Percentiles rank a stretch among this genome's conserved stretches.
Conservation (phyloP, 2,329 filamentous ascomycete species). For the Juglanconis oblonga region DNA sequence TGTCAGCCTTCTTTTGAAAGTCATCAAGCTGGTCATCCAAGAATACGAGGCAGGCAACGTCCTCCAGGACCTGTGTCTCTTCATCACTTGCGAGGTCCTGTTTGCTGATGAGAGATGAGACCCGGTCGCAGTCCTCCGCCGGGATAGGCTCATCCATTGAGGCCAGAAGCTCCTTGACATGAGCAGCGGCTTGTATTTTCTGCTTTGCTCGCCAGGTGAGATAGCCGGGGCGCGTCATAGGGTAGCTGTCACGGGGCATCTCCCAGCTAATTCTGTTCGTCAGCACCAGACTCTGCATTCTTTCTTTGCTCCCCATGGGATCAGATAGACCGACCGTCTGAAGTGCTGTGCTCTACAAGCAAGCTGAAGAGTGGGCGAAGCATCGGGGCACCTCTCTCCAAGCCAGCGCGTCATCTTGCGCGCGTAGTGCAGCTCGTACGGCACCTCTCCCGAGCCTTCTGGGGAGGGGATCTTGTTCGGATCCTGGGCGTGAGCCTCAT, state of each 20-base stretch:
- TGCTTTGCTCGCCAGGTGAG: conserved; percentile 74
- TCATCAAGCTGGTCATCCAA: conserved; percentile 82
- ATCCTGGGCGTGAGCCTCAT: conserved; percentile 68
- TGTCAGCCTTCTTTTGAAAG: conserved; percentile 64
- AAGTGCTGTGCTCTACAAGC: conserved; percentile 85
- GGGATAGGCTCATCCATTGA: conserved; percentile 37
- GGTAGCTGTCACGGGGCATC: conserved; percentile 69
- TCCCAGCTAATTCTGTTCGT: conserved; percentile 60
- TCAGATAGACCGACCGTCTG: conserved; percentile 46
- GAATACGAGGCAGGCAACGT: conserved; percentile 84
- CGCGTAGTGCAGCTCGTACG: conserved; percentile 82
- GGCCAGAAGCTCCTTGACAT: conserved; percentile 53
- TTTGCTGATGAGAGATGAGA: conserved; percentile 74
- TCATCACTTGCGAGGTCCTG: conserved; percentile 61
- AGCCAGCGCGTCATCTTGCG: conserved; percentile 77
- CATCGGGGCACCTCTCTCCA: conserved; percentile 52
- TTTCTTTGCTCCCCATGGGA: not conserved
- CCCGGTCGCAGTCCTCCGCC: conserved; percentile 53
- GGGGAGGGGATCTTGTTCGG: conserved; percentile 52
- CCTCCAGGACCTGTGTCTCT: conserved; percentile 75
- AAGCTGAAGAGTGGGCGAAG: conserved; percentile 66
- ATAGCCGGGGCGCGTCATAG: conserved; percentile 73
- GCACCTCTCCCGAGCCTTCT: conserved; percentile 42
- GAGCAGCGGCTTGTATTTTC: conserved; percentile 60
- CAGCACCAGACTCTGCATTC: not conserved